phyloP scores from a whole-genome alignment of 73 alveolate species.

The Diophrys sp. region DNA sequence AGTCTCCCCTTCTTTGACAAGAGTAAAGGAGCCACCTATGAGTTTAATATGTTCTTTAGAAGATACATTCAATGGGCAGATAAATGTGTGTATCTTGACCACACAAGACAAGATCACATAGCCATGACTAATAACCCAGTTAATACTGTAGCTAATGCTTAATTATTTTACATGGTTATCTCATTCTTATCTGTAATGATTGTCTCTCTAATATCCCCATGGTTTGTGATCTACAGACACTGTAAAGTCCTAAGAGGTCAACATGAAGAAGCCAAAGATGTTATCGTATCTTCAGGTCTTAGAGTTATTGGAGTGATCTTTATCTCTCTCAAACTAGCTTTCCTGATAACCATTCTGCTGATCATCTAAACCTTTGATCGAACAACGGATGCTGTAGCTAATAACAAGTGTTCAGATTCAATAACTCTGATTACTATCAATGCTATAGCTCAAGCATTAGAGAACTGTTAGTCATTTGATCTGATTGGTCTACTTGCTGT shows the following conservation, averaged over 20 bases:
- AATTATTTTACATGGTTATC: constrained; percentile 27
- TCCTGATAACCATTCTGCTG: constrained; percentile 10
- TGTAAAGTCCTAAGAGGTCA: constrained; percentile 15
- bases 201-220: constrained; percentile 8
- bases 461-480: neutral
- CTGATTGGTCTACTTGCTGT: neutral
- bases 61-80: constrained; percentile 15
- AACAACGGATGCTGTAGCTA: neutral
- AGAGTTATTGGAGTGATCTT: constrained; percentile 11
- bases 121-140: constrained; percentile 9
- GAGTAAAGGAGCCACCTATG: neutral
- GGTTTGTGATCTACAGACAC: constrained; percentile 13
- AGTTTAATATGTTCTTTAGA: neutral
- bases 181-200: constrained; percentile 11
- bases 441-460: neutral
- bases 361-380: neutral
- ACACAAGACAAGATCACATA: neutral
- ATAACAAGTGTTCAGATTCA: constrained; percentile 11
- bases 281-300: constrained; percentile 12
- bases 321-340: constrained; percentile 6
- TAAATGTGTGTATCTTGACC: constrained; percentile 4
- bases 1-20: neutral
- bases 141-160: constrained; percentile 22
- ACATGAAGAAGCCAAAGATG: constrained; percentile 2
- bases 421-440: constrained; percentile 7